phyloP scores from a whole-genome alignment of 2,329 filamentous ascomycete species.

The Pestalotiopsis sp. region DNA sequence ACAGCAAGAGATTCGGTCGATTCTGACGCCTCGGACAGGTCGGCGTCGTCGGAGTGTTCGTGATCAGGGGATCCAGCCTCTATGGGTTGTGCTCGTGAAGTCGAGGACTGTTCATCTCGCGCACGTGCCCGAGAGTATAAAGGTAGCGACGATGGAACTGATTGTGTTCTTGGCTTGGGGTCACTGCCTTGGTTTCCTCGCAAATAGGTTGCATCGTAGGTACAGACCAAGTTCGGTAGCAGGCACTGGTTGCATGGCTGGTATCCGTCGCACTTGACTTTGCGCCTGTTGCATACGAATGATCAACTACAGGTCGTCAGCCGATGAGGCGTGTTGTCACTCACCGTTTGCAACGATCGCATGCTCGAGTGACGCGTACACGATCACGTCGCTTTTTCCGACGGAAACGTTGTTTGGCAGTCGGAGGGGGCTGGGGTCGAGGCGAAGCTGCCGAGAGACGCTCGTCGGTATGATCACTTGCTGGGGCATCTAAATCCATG shows the following conservation, averaged over 20 bases:
- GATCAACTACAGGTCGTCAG: not conserved
- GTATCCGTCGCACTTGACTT: conserved; percentile 41
- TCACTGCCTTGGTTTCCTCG: conserved; percentile 31
- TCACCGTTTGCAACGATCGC: conserved; percentile 51
- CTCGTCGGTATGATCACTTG: not conserved
- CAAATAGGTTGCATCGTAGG: conserved; percentile 52
- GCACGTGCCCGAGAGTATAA: not conserved
- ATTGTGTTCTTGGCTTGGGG: not conserved
- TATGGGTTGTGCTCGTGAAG: not conserved
- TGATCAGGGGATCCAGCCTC: not conserved
- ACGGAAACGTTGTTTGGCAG: not conserved
- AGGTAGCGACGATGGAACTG: not conserved
- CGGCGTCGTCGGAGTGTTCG: not conserved
- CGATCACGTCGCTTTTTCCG: conserved; percentile 31
- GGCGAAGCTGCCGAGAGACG: not conserved
- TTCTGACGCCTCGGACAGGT: conserved; percentile 7
- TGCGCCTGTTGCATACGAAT: conserved; percentile 27
- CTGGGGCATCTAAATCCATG: not conserved
- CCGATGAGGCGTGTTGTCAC: conserved; percentile 12
- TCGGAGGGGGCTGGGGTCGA: not conserved
- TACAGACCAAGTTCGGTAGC: conserved; percentile 37
- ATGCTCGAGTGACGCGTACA: conserved; percentile 48
- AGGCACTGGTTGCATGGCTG: conserved; percentile 39
- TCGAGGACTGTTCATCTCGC: not conserved
- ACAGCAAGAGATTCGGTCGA: conserved; percentile 8